Percentiles rank a stretch among this genome's conserved stretches.
phyloP scores from a whole-genome alignment of 2,329 filamentous ascomycete species.

The Ophiostoma perfectum region DNA sequence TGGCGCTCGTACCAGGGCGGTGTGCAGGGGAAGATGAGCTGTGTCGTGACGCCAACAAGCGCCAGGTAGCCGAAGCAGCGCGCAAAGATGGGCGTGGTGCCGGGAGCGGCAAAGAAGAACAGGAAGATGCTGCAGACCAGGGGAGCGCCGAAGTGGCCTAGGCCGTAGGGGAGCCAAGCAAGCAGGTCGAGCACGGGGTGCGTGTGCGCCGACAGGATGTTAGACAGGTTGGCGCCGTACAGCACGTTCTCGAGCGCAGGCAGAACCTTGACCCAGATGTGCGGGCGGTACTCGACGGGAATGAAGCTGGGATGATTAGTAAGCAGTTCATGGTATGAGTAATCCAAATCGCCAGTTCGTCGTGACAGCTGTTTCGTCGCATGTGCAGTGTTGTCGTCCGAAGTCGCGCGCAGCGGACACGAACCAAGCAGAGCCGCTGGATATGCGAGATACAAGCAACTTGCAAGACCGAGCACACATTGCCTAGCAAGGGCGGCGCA shows the following conservation, averaged over 20 bases:
- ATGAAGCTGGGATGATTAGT: slow-evolving; percentile 61
- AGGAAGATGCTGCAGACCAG: slow-evolving; percentile 71
- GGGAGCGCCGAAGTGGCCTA: slow-evolving; percentile 84
- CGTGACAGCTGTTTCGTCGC: background rate
- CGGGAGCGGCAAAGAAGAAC: slow-evolving; percentile 84
- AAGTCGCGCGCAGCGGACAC: too few relatives aligned
- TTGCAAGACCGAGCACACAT: background rate
- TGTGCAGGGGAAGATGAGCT: slow-evolving; percentile 87
- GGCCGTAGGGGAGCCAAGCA: slow-evolving; percentile 89
- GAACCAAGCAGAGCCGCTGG: background rate
- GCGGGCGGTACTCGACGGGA: slow-evolving; percentile 77
- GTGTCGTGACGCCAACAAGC: slow-evolving; percentile 78
- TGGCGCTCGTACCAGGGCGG: slow-evolving; percentile 96
- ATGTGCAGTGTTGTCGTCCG: background rate
- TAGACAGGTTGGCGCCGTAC: slow-evolving; percentile 92
- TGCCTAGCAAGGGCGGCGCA: background rate
- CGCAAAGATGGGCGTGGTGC: slow-evolving; percentile 77
- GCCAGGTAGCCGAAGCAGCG: slow-evolving; percentile 90
- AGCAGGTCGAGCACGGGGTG: slow-evolving; percentile 77
- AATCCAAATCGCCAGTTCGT: too few relatives aligned
- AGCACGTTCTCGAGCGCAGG: slow-evolving; percentile 94
- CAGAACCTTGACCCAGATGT: slow-evolving; percentile 92
- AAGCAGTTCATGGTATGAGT: too few relatives aligned
- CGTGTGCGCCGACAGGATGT: slow-evolving; percentile 88
- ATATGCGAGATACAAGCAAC: background rate